A percentile compares a stretch with the other conserved stretches of the same genome.
These are phyloP conservation scores for Senna siamea DNA, from an alignment of 306 rosid species.

Conservation along the genomic window DNA sequence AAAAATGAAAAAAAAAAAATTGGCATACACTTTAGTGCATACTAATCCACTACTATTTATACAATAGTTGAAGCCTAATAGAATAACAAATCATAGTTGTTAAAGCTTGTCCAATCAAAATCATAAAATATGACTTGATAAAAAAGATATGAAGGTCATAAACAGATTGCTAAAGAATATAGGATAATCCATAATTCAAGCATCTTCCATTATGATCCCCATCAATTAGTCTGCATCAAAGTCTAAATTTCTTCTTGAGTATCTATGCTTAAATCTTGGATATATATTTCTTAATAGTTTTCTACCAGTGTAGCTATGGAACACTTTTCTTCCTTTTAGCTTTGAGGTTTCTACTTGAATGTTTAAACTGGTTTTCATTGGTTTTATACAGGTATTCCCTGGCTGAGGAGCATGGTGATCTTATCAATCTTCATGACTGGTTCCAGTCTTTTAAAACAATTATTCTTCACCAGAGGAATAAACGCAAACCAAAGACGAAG, in stretches of 20 bases:
- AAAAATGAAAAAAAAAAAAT: too few species aligned
- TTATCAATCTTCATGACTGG: conserved; percentile 96
- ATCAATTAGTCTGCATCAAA: not conserved
- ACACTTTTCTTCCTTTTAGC: not conserved
- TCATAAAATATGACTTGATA: not conserved
- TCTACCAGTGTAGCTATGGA: not conserved
- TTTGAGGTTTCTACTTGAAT: conserved; percentile 19
- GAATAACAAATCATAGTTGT: not conserved
- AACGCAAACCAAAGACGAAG: conserved; percentile 62
- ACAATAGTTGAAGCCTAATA: not conserved
- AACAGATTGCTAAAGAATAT: not conserved
- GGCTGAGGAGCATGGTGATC: conserved; percentile 97
- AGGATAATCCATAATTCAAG: not conserved
- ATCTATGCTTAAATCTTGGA: conserved; percentile 22
- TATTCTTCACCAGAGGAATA: conserved; percentile 48
- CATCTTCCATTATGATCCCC: not conserved
- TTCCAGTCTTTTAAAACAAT: conserved; percentile 78
- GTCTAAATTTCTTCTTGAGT: too few species aligned
- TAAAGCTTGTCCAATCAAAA: not conserved
- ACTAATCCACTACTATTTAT: too few species aligned
- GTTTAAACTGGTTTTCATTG: conserved; percentile 23
- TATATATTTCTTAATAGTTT: not conserved
- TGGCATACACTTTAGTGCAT: too few species aligned
- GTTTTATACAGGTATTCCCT: conserved; percentile 63
- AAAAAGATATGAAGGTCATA: not conserved